phyloP scores from a whole-genome alignment of 2,329 filamentous ascomycete species.

The Escovopsis sp. region DNA sequence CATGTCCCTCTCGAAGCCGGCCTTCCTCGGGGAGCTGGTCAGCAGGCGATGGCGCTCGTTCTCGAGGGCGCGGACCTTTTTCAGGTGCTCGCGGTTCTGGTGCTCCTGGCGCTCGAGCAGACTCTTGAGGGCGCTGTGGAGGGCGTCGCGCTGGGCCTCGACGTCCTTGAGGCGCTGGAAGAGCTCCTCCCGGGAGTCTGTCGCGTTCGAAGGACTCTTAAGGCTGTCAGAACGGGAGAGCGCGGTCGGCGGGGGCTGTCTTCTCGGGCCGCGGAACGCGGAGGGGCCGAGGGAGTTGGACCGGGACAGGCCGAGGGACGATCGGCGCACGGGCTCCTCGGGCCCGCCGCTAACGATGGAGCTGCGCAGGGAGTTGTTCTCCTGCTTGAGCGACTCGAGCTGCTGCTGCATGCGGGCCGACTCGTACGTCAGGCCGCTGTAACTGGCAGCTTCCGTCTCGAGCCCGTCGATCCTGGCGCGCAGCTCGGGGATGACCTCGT shows the following conservation, averaged over 20 bases:
- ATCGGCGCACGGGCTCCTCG: slow-evolving; percentile 7
- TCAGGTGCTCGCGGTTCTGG: slow-evolving; percentile 71
- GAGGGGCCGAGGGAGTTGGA: slow-evolving; percentile 54
- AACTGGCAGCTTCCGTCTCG: slow-evolving; percentile 58
- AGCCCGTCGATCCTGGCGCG: slow-evolving; percentile 63
- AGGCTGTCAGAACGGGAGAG: slow-evolving; percentile 47
- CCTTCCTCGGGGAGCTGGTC: slow-evolving; percentile 52
- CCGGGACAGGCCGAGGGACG: slow-evolving; percentile 39
- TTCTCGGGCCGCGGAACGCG: slow-evolving; percentile 24
- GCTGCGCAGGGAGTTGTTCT: slow-evolving; percentile 47
- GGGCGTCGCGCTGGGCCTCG: slow-evolving; percentile 81
- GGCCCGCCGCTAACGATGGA: slow-evolving; percentile 5
- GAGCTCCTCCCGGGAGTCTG: slow-evolving; percentile 51
- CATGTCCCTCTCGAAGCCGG: slow-evolving; percentile 76
- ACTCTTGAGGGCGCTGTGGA: slow-evolving; percentile 75
- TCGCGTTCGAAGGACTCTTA: slow-evolving; percentile 24
- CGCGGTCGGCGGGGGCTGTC: slow-evolving; percentile 14
- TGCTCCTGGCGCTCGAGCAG: slow-evolving; percentile 74
- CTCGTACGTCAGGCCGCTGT: slow-evolving; percentile 63
- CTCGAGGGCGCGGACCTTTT: slow-evolving; percentile 65
- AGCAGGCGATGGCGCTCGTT: slow-evolving; percentile 62
- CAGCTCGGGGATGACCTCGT: slow-evolving; percentile 73
- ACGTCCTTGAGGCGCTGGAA: slow-evolving; percentile 80
- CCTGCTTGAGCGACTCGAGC: slow-evolving; percentile 51
- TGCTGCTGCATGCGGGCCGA: slow-evolving; percentile 80